Conservation (phyloP, 2,329 filamentous ascomycete species). For the Podosphaera fusca region DNA sequence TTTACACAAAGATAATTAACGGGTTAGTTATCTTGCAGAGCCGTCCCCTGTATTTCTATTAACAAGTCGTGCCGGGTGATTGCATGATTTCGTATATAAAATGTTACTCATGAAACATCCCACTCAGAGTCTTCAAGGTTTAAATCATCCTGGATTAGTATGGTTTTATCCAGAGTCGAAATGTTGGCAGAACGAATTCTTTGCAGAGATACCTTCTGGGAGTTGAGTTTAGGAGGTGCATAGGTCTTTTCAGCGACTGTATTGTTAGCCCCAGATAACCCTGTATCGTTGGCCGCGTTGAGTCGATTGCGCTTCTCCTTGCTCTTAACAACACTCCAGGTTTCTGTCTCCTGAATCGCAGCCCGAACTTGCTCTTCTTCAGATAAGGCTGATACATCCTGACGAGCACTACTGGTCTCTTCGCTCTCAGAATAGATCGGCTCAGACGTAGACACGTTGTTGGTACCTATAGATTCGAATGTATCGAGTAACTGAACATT, state of each 20-base stretch:
- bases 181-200: no score
- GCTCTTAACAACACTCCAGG: constrained; percentile 34
- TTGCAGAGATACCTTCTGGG: no score
- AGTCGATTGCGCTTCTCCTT: constrained; percentile 14
- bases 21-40: no score
- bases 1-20: no score
- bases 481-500: constrained; percentile 33
- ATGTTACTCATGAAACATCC: constrained; percentile 12
- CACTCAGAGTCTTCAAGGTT: constrained; percentile 14
- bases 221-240: no score
- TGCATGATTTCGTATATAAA: no score
- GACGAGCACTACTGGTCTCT: constrained; percentile 3
- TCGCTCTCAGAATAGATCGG: constrained; percentile 8
- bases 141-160: constrained; percentile 2
- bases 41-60: no score
- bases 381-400: constrained; percentile 18
- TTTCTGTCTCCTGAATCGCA: constrained; percentile 26
- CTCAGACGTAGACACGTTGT: constrained; percentile 2
- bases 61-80: no score
- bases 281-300: constrained; percentile 2
- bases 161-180: no score
- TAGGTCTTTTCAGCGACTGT: no score
- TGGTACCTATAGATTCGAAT: constrained; percentile 21
- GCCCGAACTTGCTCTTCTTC: constrained; percentile 40
- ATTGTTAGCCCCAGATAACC: not conserved